Conservation (phyloP, 2,329 filamentous ascomycete genomes). For the Monilinia polystroma region DNA sequence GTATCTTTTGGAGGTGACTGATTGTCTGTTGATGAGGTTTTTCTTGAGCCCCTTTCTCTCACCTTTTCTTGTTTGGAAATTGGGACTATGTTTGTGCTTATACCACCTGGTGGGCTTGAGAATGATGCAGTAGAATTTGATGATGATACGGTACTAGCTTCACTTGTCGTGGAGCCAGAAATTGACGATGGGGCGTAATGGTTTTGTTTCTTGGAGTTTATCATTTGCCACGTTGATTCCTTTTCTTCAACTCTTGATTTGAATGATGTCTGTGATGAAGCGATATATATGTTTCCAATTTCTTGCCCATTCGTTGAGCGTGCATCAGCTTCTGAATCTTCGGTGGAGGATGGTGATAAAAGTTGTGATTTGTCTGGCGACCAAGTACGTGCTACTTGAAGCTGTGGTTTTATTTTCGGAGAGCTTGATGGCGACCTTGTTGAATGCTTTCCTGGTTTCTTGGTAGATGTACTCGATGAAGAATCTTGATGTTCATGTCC, state of each 20-base stretch:
- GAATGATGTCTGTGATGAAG: conserved; percentile 22
- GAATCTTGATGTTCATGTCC: conserved; percentile 12
- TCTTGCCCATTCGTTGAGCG: background rate
- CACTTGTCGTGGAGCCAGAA: conserved; percentile 25
- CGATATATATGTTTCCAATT: background rate
- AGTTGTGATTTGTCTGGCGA: conserved; percentile 33
- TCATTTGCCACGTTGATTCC: conserved; percentile 36
- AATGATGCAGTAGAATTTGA: conserved; percentile 27
- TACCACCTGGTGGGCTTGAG: conserved; percentile 1
- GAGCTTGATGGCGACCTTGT: conserved; percentile 15
- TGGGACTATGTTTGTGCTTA: background rate
- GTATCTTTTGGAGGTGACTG: background rate
- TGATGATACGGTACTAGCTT: conserved; percentile 25
- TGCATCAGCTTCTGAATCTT: conserved; percentile 24
- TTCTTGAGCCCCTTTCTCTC: background rate
- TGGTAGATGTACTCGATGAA: conserved; percentile 13
- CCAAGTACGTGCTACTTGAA: conserved; percentile 25
- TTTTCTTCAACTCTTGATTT: conserved; percentile 28
- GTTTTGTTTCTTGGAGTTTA: conserved; percentile 24
- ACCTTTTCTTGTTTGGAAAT: background rate
- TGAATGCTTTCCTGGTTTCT: conserved; percentile 1
- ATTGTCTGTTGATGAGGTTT: conserved; percentile 1
- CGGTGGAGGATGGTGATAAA: conserved; percentile 28
- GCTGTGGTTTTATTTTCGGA: conserved; percentile 15
- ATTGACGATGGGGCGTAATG: conserved; percentile 23